Percentiles rank a stretch among this genome's conserved stretches.
These are phyloP conservation scores for Friedmanniomyces endolithicus DNA, from an alignment of 495 filamentous ascomycete genomes.

Conservation along the genomic window DNA sequence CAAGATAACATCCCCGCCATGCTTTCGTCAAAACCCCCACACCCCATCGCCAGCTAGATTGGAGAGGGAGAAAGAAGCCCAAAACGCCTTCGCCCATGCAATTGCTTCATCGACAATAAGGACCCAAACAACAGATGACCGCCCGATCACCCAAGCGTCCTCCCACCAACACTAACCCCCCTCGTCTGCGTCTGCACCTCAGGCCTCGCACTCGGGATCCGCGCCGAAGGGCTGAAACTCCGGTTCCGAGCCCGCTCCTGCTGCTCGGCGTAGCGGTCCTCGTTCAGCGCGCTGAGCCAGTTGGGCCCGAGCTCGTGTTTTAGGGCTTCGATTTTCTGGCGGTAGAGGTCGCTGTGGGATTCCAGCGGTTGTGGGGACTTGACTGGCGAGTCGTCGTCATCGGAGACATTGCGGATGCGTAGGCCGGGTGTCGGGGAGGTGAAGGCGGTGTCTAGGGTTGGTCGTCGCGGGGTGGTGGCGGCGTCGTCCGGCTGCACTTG, in stretches of 20 bases:
- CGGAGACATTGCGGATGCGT: slow-evolving; percentile 6
- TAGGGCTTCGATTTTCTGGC: slow-evolving; percentile 71
- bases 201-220: slow-evolving; percentile 1
- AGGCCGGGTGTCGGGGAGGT: slow-evolving; percentile 9
- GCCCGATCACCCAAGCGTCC: slow-evolving; percentile 11
- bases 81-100: slow-evolving; percentile 14
- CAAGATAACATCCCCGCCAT: neutral
- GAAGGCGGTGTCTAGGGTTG: slow-evolving; percentile 14
- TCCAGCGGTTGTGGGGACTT: slow-evolving; percentile 47
- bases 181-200: neutral
- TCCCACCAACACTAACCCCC: slow-evolving; percentile 12
- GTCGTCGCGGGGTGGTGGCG: neutral
- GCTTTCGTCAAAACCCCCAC: neutral
- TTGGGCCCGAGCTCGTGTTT: slow-evolving; percentile 70
- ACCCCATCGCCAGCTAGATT: too few relatives aligned
- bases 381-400: slow-evolving; percentile 22
- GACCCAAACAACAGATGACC: too few relatives aligned
- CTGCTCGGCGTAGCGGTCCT: slow-evolving; percentile 37
- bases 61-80: slow-evolving; percentile 9
- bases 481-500: neutral
- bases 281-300: slow-evolving; percentile 75
- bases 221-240: slow-evolving; percentile 13
- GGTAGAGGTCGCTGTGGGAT: slow-evolving; percentile 63
- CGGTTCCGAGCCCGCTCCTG: neutral
- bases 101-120: neutral